Evolutionary conservation across 2,329 filamentous ascomycete species (phyloP), one percentile per base, ranked within the genome.

Genomic region (Cladosporium halotolerans): DNA sequence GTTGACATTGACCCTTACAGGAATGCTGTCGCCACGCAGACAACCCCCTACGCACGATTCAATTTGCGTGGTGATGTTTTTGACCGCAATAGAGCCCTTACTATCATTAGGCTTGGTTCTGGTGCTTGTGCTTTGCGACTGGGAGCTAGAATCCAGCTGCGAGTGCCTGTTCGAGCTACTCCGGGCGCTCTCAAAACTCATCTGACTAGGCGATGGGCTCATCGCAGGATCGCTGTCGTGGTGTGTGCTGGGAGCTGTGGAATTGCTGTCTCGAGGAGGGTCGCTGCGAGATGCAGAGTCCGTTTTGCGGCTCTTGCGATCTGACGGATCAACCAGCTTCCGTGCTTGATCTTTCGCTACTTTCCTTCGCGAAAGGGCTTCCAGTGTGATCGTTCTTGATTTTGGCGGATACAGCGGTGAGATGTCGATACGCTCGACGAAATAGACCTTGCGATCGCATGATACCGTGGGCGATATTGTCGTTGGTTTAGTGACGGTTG

Each of bases 401-500:
- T 87, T 88, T 2, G 91, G 91, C 2, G 83, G 78, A 9, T 79
- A 74, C 32, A 96, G 76, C 1, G 82, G 73, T 5, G 88, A 89
- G 59, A 97, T 85, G 66, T 99, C 93, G 47, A 97, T 85, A 55
- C 81, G 83, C 69, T 96, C 89, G 33, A 88, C 75, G 7, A 96
- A 75, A 55, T 84, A 83, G 18, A 99, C 79, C 64, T 90, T 91
- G 57, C 84, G 81, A 60, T 95, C 89, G 71, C 88, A 93, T 34
- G 82, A 86, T 9, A 85, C 79, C 2, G 85, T 90, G 2, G 92
- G 85, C 11, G 85, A 80, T 57, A 96, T 95, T 5, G 90, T 84
- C 0, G 88, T 93, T 16, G 93, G 92, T 53, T 90, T 83, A 16
- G 92, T 97, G 54, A 97, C 71, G 8, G 90, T 96, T 32, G 92